Conservation (phyloP, 164 flowering plant genomes). For the Euptelea pleiosperma region DNA sequence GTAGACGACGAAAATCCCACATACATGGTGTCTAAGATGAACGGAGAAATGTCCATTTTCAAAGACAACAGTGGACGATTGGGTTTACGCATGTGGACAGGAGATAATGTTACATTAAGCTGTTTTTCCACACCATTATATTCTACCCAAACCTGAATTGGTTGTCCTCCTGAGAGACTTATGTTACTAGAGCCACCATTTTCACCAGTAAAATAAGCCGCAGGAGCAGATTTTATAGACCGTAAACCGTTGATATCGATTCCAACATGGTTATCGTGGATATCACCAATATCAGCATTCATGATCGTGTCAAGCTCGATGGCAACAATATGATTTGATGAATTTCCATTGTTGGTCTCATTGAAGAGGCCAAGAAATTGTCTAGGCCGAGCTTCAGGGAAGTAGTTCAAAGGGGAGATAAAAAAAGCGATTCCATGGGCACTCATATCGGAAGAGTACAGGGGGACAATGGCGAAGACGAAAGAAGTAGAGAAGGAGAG, state of each 20-base stretch:
- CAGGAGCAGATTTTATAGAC: too few species aligned
- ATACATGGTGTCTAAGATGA: slow-evolving; percentile 9
- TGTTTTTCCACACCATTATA: slow-evolving; percentile 11
- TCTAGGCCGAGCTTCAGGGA: not conserved
- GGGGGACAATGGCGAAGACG: slow-evolving; percentile 3
- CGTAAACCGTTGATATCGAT: not conserved
- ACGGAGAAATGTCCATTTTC: not conserved
- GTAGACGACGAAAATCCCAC: slow-evolving; percentile 19
- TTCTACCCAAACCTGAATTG: slow-evolving; percentile 21
- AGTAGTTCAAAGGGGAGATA: not conserved
- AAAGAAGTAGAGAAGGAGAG: slow-evolving; percentile 14
- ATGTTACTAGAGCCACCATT: too few species aligned
- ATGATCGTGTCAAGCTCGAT: not conserved
- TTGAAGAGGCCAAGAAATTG: not conserved
- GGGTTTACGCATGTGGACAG: slow-evolving; percentile 9
- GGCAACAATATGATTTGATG: not conserved
- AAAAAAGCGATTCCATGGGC: slow-evolving; percentile 1
- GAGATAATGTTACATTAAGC: slow-evolving; percentile 18
- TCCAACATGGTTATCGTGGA: too few species aligned
- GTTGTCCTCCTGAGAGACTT: too few species aligned
- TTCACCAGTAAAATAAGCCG: too few species aligned
- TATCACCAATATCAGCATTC: not conserved
- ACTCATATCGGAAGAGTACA: not conserved
- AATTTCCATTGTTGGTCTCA: too few species aligned
- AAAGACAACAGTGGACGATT: slow-evolving; percentile 15